Conservation (phyloP, 2,329 filamentous ascomycete genomes). For the Helicocarpus griseus region DNA sequence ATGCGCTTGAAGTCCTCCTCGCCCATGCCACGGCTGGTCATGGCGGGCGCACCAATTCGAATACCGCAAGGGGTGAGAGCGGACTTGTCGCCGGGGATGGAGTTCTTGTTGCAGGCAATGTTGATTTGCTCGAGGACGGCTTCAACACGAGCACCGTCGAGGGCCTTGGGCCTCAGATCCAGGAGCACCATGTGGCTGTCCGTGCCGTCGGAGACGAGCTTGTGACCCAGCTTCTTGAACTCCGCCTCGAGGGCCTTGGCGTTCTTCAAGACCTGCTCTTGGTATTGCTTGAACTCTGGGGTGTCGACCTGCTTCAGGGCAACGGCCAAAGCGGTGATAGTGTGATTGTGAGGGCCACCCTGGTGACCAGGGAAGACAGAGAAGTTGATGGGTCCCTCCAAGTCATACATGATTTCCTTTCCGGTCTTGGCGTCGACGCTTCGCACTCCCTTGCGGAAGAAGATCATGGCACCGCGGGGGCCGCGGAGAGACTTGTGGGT, state of each 20-base stretch:
- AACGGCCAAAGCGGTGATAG: constrained; percentile 89
- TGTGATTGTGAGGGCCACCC: constrained; percentile 97
- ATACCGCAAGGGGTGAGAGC: constrained; percentile 90
- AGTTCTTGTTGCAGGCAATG: constrained; percentile 99
- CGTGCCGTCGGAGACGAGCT: constrained; percentile 84
- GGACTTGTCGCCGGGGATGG: constrained; percentile 93
- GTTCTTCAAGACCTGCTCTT: constrained; percentile 81
- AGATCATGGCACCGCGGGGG: constrained; percentile 93
- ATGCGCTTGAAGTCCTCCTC: constrained; percentile 88
- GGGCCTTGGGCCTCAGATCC: constrained; percentile 77
- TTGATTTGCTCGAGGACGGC: constrained; percentile 94
- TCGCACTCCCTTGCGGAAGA: constrained; percentile 88
- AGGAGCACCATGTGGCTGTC: constrained; percentile 95
- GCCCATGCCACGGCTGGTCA: constrained; percentile 92
- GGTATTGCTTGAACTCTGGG: constrained; percentile 85
- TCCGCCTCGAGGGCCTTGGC: constrained; percentile 77
- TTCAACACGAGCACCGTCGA: constrained; percentile 90
- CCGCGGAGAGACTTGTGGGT: constrained; percentile 96
- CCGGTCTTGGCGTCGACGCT: constrained; percentile 76
- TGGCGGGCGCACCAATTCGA: constrained; percentile 92
- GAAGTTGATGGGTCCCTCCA: constrained; percentile 87
- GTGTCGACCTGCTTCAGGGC: constrained; percentile 88
- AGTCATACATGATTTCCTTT: constrained; percentile 75
- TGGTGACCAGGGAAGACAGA: constrained; percentile 98
- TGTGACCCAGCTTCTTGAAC: constrained; percentile 62